phyloP scores from a whole-genome alignment of 2,329 filamentous ascomycete species.

The Colletotrichum simmondsii region DNA sequence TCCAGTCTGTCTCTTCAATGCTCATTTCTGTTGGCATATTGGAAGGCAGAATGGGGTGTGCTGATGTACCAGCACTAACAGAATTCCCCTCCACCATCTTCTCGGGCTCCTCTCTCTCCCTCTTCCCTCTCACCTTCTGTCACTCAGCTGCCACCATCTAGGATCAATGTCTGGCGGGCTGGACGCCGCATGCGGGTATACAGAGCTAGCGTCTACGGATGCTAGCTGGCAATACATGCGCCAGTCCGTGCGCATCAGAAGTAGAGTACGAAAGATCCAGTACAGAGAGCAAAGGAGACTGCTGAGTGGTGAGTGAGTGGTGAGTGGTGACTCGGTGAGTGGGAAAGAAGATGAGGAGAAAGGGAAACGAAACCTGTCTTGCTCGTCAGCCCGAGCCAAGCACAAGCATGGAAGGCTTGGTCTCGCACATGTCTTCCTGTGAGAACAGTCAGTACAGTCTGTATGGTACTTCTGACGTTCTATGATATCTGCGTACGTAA shows the following conservation, averaged over 20 bases:
- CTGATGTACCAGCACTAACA: slow-evolving; percentile 3
- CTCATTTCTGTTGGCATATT: not conserved
- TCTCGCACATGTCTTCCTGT: not conserved
- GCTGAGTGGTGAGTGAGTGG: not conserved
- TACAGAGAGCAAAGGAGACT: not conserved
- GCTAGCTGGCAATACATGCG: not conserved
- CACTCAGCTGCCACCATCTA: not conserved
- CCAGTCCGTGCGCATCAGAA: slow-evolving; percentile 12
- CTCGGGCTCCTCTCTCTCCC: not conserved
- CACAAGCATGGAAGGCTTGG: not conserved
- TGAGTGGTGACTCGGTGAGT: not conserved
- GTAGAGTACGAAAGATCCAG: not conserved
- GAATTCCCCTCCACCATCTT: not conserved
- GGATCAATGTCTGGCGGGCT: not conserved
- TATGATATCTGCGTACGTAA: not conserved
- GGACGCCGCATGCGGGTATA: slow-evolving; percentile 12
- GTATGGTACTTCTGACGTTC: not conserved
- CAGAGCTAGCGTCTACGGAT: not conserved
- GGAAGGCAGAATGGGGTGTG: not conserved
- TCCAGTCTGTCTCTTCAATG: not conserved
- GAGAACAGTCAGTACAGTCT: too few relatives aligned
- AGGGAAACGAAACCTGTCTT: not conserved
- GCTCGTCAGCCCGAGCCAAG: not conserved
- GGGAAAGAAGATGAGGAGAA: not conserved
- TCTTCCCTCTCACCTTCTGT: not conserved